These are phyloP conservation scores for Ustilago cynodontis DNA, from an alignment of 1,284 basidiomycete genomes.

Conservation along the genomic window DNA sequence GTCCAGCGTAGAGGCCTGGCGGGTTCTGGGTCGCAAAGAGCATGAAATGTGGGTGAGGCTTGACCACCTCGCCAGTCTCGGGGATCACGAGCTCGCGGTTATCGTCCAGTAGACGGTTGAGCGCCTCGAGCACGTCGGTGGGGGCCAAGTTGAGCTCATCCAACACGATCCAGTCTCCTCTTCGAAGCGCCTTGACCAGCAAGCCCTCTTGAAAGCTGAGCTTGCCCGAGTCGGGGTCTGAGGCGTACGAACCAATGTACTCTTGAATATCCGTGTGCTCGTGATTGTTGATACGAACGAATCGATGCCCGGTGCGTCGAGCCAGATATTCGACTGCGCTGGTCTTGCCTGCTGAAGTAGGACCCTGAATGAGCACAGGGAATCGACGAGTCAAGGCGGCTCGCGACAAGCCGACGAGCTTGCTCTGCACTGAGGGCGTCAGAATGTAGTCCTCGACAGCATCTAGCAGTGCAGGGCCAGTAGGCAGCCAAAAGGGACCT, in stretches of 20 bases:
- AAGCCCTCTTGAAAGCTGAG: constrained; percentile 91
- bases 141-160: constrained; percentile 98
- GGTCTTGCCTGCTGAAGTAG: constrained; percentile 97
- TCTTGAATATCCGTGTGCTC: constrained; percentile 99
- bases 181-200: constrained; percentile 89
- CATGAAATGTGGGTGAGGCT: constrained; percentile 95
- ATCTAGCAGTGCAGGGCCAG: constrained; percentile 76
- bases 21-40: constrained; percentile 99
- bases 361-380: constrained; percentile 96
- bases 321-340: constrained; percentile 97
- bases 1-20: constrained; percentile 94
- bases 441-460: constrained; percentile 85
- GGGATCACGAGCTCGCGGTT: constrained; percentile 96
- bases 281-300: constrained; percentile 99
- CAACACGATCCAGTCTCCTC: constrained; percentile 97
- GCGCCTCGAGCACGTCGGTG: constrained; percentile 95
- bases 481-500: constrained; percentile 90
- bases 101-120: constrained; percentile 96
- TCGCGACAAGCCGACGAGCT: constrained; percentile 90
- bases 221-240: constrained; percentile 90
- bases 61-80: constrained; percentile 94
- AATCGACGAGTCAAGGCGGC: constrained; percentile 90
- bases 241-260: constrained; percentile 96
- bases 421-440: constrained; percentile 95
- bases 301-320: constrained; percentile 89